Evolutionary conservation across 495 filamentous ascomycete genomes (phyloP).

Genomic region (Lentithecium fluviatile): DNA sequence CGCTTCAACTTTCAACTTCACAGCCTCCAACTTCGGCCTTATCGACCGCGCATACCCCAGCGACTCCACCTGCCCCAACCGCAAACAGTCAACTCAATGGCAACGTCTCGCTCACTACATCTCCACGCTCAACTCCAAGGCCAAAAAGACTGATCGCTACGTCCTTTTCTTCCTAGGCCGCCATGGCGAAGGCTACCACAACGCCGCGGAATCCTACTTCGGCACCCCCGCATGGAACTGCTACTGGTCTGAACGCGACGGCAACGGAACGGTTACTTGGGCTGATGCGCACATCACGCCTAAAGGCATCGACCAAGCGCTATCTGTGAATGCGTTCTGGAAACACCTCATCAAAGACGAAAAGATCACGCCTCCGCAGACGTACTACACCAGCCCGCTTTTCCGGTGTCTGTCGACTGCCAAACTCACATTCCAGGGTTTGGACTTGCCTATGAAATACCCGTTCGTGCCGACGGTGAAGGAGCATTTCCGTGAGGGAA

Average conservation of each 20-base stretch:
- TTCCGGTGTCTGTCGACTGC: constrained; percentile 66
- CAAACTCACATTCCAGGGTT: constrained; percentile 57
- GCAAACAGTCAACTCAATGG: constrained; percentile 37
- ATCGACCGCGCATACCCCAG: constrained; percentile 35
- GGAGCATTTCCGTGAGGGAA: constrained; percentile 67
- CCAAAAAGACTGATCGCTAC: constrained; percentile 29
- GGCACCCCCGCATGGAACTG: constrained; percentile 52
- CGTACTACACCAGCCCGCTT: constrained; percentile 69
- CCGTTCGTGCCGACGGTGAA: constrained; percentile 65
- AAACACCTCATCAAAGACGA: constrained; percentile 50
- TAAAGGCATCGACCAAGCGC: constrained; percentile 61
- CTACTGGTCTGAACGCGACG: constrained; percentile 69
- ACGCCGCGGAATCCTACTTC: constrained; percentile 41
- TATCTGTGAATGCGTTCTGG: constrained; percentile 65
- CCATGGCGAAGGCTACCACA: constrained; percentile 44
- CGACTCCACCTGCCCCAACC: constrained; percentile 21
- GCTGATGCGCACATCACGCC: constrained; percentile 66
- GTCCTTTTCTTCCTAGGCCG: constrained; percentile 41
- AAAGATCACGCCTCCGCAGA: constrained; percentile 62
- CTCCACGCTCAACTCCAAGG: constrained; percentile 17
- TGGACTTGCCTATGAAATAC: constrained; percentile 50
- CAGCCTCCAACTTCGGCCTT: constrained; percentile 37
- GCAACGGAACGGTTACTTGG: constrained; percentile 67
- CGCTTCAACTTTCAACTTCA: constrained; percentile 61
- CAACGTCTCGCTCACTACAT: constrained; percentile 39